A percentile compares a stretch with the other conserved stretches of the same genome.
phyloP scores from a whole-genome alignment of 2,329 filamentous ascomycete genomes.

The Lachnellula suecica region DNA sequence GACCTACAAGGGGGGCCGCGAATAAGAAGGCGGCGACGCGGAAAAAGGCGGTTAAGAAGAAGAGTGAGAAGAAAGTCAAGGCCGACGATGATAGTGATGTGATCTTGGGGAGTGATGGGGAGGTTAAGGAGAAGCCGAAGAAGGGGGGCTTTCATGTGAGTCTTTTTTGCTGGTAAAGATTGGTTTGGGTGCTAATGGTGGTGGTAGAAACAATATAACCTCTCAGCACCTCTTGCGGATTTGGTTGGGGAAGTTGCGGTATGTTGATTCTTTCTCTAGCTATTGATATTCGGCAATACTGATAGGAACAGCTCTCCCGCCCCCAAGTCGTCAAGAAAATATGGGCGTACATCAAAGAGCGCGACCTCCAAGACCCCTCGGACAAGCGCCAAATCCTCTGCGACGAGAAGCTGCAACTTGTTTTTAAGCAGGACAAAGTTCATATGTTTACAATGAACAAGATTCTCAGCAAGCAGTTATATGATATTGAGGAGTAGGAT shows the following conservation, averaged over 20 bases:
- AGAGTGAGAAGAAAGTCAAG: constrained; percentile 73
- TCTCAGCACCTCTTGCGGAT: constrained; percentile 68
- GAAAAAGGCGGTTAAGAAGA: constrained; percentile 65
- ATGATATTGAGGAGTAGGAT: constrained; percentile 69
- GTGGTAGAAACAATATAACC: constrained; percentile 66
- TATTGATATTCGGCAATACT: background rate
- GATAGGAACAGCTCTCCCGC: constrained; percentile 68
- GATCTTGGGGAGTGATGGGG: constrained; percentile 59
- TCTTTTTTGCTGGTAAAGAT: constrained; percentile 31
- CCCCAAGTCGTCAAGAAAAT: constrained; percentile 95
- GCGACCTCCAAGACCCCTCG: constrained; percentile 83
- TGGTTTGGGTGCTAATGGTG: background rate
- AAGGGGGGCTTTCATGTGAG: constrained; percentile 88
- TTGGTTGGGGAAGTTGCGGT: constrained; percentile 70
- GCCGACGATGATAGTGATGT: constrained; percentile 79
- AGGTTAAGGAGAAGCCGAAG: constrained; percentile 60
- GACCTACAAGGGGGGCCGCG: constrained; percentile 73
- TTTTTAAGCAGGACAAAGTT: constrained; percentile 88
- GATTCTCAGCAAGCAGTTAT: constrained; percentile 84
- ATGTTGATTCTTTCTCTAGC: constrained; percentile 27
- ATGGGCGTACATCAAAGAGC: constrained; percentile 90
- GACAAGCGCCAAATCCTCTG: constrained; percentile 93
- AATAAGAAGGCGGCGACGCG: constrained; percentile 52
- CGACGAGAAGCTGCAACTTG: constrained; percentile 85
- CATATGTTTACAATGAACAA: constrained; percentile 99